Conservation (phyloP, 768 basidiomycete species). For the Rhodotorula diobovata region DNA sequence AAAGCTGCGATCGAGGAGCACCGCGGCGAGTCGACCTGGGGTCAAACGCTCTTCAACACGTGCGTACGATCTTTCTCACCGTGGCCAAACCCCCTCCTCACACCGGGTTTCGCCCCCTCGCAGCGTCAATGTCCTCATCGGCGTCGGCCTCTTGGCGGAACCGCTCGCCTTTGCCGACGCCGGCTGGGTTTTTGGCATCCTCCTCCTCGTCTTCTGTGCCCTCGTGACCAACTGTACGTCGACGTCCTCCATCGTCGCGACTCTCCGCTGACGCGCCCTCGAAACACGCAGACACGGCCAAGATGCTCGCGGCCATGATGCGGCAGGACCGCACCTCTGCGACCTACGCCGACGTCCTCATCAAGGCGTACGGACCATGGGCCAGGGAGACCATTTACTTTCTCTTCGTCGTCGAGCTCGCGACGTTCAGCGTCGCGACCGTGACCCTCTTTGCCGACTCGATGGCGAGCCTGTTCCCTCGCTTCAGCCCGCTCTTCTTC, state of each 20-base stretch:
- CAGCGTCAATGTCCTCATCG: conserved; percentile 42
- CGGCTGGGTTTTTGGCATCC: conserved; percentile 76
- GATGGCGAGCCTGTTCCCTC: conserved; percentile 65
- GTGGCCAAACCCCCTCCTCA: no score
- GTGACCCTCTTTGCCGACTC: conserved; percentile 86
- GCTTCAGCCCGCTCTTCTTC: conserved; percentile 64
- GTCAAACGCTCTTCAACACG: conserved; percentile 44
- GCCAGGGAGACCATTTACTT: conserved; percentile 62
- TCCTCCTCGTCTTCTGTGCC: conserved; percentile 70
- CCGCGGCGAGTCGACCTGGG: conserved; percentile 39
- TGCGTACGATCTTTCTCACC: neutral
- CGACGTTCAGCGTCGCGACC: conserved; percentile 63
- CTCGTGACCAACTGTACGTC: conserved; percentile 83
- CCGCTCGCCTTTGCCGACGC: conserved; percentile 78
- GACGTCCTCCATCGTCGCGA: conserved; percentile 44
- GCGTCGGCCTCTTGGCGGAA: conserved; percentile 40
- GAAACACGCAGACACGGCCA: conserved; percentile 62
- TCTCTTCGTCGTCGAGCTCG: conserved; percentile 47
- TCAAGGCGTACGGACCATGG: conserved; percentile 75
- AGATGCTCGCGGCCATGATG: conserved; percentile 74
- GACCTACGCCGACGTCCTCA: conserved; percentile 84
- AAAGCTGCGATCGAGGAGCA: conserved; percentile 32
- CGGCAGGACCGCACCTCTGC: conserved; percentile 62
- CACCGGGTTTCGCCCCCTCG: no score
- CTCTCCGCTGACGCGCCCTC: no score